Evolutionary conservation across 495 filamentous ascomycete species (phyloP), one percentile per base, ranked within the genome.

Genomic region (Lasiosphaeria hispida): DNA sequence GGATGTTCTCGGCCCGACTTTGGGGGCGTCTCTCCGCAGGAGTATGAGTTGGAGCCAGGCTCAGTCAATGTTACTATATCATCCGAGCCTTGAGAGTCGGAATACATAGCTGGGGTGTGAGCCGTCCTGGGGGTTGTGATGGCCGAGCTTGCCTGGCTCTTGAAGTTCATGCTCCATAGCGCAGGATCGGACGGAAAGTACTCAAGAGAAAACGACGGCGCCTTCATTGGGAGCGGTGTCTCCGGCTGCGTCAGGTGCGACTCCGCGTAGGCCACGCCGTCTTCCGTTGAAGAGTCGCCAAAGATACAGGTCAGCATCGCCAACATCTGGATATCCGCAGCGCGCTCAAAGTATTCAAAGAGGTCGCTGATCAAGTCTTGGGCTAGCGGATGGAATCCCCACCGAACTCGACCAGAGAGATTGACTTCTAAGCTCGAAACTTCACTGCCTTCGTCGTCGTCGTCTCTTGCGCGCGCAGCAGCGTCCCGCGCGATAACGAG

Each of bases 291-390:
- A 7, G 84, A 79, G 56, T 95, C 89, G 48, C 84, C 84, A 54
- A 97, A 87, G 43, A 96, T 85, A 67, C 92, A 96, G 1, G 92
- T 87, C 10, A 97, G 80, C 92, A 96, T 96, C 36, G 91, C 93
- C 14, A 96, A 77, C 92, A 96, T 96, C 69, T 97, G 92, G 3
- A 93, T 75, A 67, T 97, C 91, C 2, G 85, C 90, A 33, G 86
- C 76, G 38, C 75, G 80, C 67, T 96, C 91, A 60, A 89, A 96
- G 68, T 96, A 82, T 11, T 83, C 79, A 63, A 96, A 91, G 14
- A 83, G 74, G 48, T 83, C 76, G 18, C 76, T 71, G 40, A 97
- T 86, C 36, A 97, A 77, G 77, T 85, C 87, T 39, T 79, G 77
- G n/a, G 86, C 91, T 15, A 96, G 77, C 0, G 92, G 88, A 74